phyloP scores from a whole-genome alignment of 305 asterid genomes.

The Rubia tinctorum region DNA sequence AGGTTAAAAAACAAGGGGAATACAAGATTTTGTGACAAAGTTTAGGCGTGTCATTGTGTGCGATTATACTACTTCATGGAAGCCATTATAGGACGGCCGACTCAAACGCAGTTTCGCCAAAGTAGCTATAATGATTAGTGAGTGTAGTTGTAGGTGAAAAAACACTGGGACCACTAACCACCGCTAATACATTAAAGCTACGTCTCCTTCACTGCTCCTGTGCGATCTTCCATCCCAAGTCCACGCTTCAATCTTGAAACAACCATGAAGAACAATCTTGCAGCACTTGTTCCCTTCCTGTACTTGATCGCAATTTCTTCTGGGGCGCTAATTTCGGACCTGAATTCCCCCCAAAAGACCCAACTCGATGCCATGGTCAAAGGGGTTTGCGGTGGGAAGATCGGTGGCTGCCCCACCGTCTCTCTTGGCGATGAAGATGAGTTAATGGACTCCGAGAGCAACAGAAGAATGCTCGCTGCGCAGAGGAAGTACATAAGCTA shows the following conservation, averaged over 20 bases:
- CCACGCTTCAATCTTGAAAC: slow-evolving; percentile 34
- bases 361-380: slow-evolving; percentile 26
- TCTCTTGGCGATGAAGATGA: slow-evolving; percentile 20
- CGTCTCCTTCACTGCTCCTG: background rate
- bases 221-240: slow-evolving; percentile 3
- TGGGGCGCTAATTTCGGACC: slow-evolving; percentile 32
- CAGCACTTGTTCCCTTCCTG: slow-evolving; percentile 16
- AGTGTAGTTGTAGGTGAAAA: background rate
- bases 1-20: no score
- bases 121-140: no score
- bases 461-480: slow-evolving; percentile 53
- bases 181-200: background rate
- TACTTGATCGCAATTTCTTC: slow-evolving; percentile 22
- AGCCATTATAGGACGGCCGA: no score
- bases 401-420: slow-evolving; percentile 33
- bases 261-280: background rate
- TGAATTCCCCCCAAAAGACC: slow-evolving; percentile 25
- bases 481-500: slow-evolving; percentile 68
- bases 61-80: no score
- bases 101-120: no score
- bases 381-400: slow-evolving; percentile 35
- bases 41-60: no score
- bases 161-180: background rate
- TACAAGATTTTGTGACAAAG: no score
- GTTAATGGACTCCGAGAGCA: slow-evolving; percentile 35